Evolutionary conservation across 192 early-diverging fungal genomes (phyloP), one percentile per base, ranked within the genome.

Genomic region (Neocallimastix lanati): DNA sequence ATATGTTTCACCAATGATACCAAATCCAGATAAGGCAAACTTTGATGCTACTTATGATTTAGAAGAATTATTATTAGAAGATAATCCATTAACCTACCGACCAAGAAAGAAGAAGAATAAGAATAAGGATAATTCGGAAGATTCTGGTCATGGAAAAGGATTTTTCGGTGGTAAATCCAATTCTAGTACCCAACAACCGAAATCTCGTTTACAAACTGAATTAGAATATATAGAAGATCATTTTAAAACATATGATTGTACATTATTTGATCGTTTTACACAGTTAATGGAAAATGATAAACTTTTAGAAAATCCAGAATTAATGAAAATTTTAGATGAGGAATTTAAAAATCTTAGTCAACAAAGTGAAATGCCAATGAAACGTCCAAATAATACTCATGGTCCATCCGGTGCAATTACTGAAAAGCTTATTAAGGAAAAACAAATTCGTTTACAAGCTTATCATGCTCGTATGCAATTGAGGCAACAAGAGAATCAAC

Each of bases 11-110:
- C 92, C 94, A 13, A 97, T 96, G 83, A 85, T 90, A 14, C 95
- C 96, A 76, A 92, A 93, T 84, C 86, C 88, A 78, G 94, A 96
- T 82, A 85, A 90, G 25, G 91, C 94, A 76, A 99, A 99, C 82
- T 98, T 97, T 85, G 97, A 99, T 87, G 94, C 94, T 14, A 94
- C 95, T 29, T 92, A 97, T 82, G 97, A 99, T 76, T 84, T 99
- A 28, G 96, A 99, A 80, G 97, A 99, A 81, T 89, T 98, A 30
- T 84, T 99, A 38, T 86, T 99, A 21, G 96, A 99, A 82, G 96
- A 97, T 35, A 95, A 96, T 78, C 97, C 96, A 1, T 88, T 99
- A 27, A 92, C 93, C 35, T 91, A 90, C 29, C 92, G 90, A 80
- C 92, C 91, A 76, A 88, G 90, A 16, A 88, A 88, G 82, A 89